phyloP scores from a whole-genome alignment of 208 protist species.

The Entamoeba invadens region DNA sequence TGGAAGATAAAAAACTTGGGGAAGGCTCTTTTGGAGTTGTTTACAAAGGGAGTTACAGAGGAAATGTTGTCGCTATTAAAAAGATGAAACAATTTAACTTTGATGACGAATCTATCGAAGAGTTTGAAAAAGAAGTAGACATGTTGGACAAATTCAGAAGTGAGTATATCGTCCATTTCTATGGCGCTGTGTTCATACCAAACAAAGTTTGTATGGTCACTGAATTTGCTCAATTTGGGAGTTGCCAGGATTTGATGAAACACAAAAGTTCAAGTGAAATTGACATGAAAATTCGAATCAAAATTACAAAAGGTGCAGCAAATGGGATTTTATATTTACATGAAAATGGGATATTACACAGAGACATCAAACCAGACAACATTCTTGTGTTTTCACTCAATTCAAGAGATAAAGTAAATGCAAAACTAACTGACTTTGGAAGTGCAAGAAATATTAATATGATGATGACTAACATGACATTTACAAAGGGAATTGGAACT shows the following conservation, averaged over 20 bases:
- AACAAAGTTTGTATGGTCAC: background rate
- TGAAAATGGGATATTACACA: background rate
- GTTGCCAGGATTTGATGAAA: background rate
- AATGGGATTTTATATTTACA: background rate
- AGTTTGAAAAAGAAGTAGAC: background rate
- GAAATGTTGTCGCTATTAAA: background rate
- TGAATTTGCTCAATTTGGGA: background rate
- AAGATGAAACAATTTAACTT: background rate
- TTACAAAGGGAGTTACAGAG: background rate
- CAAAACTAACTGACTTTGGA: background rate
- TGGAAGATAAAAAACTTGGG: background rate
- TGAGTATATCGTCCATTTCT: background rate
- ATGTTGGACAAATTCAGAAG: background rate
- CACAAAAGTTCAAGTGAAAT: background rate
- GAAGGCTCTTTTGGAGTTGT: background rate
- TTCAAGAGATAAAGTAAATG: background rate
- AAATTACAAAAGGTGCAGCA: background rate
- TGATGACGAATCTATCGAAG: background rate
- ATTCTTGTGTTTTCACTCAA: background rate
- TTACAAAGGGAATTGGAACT: background rate
- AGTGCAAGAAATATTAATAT: background rate
- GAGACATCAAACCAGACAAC: background rate
- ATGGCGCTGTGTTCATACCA: background rate
- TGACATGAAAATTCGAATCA: background rate
- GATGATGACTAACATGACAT: background rate